These are phyloP conservation scores for Mortierella sp. DNA, from an alignment of 371 early-diverging fungal species.

Conservation along the genomic window DNA sequence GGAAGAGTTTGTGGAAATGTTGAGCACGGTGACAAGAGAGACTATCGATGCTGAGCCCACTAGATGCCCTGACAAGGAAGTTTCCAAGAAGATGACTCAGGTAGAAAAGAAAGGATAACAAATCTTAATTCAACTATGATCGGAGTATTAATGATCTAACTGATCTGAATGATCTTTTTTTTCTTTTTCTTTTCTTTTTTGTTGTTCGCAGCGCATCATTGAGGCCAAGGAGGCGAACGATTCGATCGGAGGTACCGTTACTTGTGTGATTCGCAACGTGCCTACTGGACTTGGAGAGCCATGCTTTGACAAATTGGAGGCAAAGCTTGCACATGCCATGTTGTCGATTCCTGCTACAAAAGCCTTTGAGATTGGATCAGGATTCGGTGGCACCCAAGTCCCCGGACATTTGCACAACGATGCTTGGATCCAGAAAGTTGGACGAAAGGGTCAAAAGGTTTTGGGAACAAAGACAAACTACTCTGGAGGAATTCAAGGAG, in stretches of 20 bases:
- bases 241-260: constrained; percentile 96
- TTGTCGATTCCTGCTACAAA: constrained; percentile 98
- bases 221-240: constrained; percentile 84
- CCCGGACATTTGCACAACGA: constrained; percentile 95
- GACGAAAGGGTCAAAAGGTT: constrained; percentile 60
- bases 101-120: constrained; percentile 52
- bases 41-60: constrained; percentile 80
- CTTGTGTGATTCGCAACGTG: constrained; percentile 95
- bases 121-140: background rate
- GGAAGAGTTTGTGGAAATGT: constrained; percentile 73
- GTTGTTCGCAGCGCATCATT: constrained; percentile 68
- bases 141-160: background rate
- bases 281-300: constrained; percentile 98
- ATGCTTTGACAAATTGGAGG: constrained; percentile 97
- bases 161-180: background rate
- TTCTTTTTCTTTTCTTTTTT: background rate
- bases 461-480: constrained; percentile 92
- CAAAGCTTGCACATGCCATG: constrained; percentile 98
- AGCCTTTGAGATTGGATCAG: constrained; percentile 97
- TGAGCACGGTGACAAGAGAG: constrained; percentile 79
- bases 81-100: constrained; percentile 75
- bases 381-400: constrained; percentile 90
- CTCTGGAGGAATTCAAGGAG: constrained; percentile 98
- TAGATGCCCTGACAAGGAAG: constrained; percentile 79
- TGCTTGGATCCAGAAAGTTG: constrained; percentile 76